Evolutionary conservation across 75 land plant species (phyloP), one percentile per base, ranked within the genome.

Genomic region (Cunninghamia lanceolata): DNA sequence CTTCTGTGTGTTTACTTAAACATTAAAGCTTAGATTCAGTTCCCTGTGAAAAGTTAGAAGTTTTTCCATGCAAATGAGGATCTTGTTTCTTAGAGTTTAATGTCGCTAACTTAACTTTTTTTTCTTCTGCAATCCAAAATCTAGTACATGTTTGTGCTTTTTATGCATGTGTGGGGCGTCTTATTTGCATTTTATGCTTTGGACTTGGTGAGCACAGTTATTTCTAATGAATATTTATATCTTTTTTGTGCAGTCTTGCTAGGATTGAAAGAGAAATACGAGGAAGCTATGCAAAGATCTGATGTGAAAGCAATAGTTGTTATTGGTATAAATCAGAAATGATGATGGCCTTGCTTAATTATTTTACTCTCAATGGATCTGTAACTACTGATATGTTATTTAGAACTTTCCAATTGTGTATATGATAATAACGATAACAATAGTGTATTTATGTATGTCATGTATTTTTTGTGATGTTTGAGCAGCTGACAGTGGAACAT

Each of bases 231-330:
- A 39, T 54, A 76, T 45, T 70, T 6, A 3, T 4, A 79, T 75
- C 16, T 86, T 30, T 16, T 68, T 16, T 59, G 68, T 86, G 73
- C 90, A 96, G 99, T 98, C 40, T 84, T 98, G 84, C 9, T 56
- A 28, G 95, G 93, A 82, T 88, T 98, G 47, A 95, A 96, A 88
- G 94, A 93, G 71, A 92, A 88, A 68, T 96, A 91, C 81, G 95
- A 95, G n/a, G 87, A 95, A 88, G 99, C 99, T 19, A 83, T 89
- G 77, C 77, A 84, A 35, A 93, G 96, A 82, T 85, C 93, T 87
- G 99, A 98, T 86, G 96, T 96, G 47, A 98, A 95, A 89, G 99
- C 99, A 84, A 92, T 98, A 89, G 99, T 98, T 85, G 87, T 98
- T 63, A 95, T 94, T 52, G 99, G 99, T 97, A 85, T 66, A 83